Evolutionary conservation across 2,329 filamentous ascomycete species (phyloP), one percentile per base, ranked within the genome.

Genomic region (Fusarium staphyleae): DNA sequence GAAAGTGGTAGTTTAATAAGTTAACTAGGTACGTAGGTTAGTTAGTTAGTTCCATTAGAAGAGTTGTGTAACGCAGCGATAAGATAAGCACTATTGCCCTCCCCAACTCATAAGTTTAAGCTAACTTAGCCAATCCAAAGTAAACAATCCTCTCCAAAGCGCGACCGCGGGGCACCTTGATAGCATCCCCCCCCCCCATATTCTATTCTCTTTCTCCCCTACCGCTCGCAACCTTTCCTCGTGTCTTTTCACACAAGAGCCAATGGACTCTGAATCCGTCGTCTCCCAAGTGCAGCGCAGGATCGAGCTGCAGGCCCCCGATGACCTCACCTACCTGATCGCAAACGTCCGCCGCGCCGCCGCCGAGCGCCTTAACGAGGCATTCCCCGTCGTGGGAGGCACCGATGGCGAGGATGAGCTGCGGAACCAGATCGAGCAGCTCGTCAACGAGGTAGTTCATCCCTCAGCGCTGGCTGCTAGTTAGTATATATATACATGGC

Each of bases 291-390:
- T 73, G 62, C 85, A 91, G 73, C 87, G 90, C 71, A 88, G 87
- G 75, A 89, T 93, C 71, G 90, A 93, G 75, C 84, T 93, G 44
- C 89, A 93, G 75, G 82, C 83, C n/a, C 83, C 86, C 34, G 85
- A 88, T 41, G 90, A 93, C 74, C 80, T 93, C 28, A 75, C 81
- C 49, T 90, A 87, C 73, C 82, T 93, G 22, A 81, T 89, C 65
- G 75, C 81, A 60, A 90, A 90, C 68, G 84, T 90, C 58, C 85
- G 86, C 68, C 81, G 81, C 71, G 86, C 87, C 50, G 89, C 89
- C 10, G 79, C 82, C 36, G 81, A 84, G 65, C 88, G 86, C 69
- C 81, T 93, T 53, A 80, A 86, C 71, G 80, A 83, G 63, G 85
- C 84, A 43, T 85, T 93, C 49, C 89, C 89, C 18, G 84, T 84